Conservation (phyloP, 192 early-diverging fungal species). For the Backusella psychrophila region DNA sequence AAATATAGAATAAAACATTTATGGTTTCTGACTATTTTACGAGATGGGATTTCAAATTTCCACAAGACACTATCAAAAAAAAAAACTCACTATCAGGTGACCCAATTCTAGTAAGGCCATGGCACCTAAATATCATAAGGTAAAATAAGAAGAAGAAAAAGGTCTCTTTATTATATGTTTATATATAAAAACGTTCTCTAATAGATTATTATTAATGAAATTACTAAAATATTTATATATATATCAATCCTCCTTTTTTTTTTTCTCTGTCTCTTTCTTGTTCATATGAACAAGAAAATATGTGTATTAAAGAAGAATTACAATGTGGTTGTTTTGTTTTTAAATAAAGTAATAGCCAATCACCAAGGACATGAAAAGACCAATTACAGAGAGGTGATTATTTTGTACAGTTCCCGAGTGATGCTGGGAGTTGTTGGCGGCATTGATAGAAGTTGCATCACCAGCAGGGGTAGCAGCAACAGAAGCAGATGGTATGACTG, state of each 20-base stretch:
- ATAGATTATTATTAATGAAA: neutral
- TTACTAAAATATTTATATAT: neutral
- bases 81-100: too few species aligned
- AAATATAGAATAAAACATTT: too few species aligned
- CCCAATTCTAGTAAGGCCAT: too few species aligned
- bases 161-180: neutral
- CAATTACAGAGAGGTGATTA: neutral
- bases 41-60: too few species aligned
- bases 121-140: too few species aligned
- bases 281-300: neutral
- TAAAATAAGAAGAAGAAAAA: neutral
- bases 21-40: too few species aligned
- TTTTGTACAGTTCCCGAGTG: neutral
- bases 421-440: neutral
- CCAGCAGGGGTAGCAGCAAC: constrained; percentile 13
- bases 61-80: too few species aligned
- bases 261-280: neutral
- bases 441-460: neutral
- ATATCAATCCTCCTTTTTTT: neutral
- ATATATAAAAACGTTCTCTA: neutral
- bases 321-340: neutral
- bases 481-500: neutral
- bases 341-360: neutral
- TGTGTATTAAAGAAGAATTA: neutral
- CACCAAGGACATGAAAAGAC: neutral